Conservation (phyloP, 2,329 filamentous ascomycete species). For the Penicillium corylophilum region DNA sequence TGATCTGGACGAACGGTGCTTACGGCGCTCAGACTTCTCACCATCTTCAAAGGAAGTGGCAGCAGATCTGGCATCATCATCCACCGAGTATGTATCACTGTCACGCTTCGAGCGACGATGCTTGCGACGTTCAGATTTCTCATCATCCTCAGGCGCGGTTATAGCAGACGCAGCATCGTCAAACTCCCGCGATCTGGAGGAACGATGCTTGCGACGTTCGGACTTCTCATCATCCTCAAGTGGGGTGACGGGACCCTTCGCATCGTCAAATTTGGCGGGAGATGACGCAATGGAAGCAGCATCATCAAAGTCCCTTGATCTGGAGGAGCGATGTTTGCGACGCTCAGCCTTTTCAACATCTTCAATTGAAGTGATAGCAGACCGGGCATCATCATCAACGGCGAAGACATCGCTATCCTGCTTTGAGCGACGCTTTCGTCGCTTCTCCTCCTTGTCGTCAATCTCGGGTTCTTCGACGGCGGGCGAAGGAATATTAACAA, state of each 20-base stretch:
- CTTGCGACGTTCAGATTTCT: conserved; percentile 22
- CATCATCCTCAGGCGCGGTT: conserved; percentile 20
- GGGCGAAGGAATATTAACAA: conserved; percentile 1
- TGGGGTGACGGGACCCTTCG: conserved; percentile 12
- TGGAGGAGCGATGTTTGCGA: conserved; percentile 10
- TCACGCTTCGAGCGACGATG: no score
- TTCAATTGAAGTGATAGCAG: conserved; percentile 1
- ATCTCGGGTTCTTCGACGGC: conserved; percentile 6
- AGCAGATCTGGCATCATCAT: conserved; percentile 32
- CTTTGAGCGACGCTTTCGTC: conserved; percentile 29
- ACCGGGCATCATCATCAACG: conserved; percentile 2
- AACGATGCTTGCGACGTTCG: conserved; percentile 8
- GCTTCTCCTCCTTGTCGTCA: conserved; percentile 25
- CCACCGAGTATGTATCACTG: no score
- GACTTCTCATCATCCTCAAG: conserved; percentile 26
- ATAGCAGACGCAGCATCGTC: conserved; percentile 32
- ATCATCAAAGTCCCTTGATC: conserved; percentile 34
- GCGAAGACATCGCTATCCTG: conserved; percentile 20
- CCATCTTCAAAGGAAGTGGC: conserved; percentile 22
- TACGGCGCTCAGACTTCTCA: conserved; percentile 23
- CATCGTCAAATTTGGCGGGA: conserved; percentile 29
- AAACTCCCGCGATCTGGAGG: conserved; percentile 15
- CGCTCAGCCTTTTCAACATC: conserved; percentile 16
- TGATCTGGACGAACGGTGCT: conserved; percentile 1
- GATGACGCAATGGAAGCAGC: conserved; percentile 36